A percentile compares a stretch with the other conserved stretches of the same genome.
These are phyloP conservation scores for Schizochytrium sp. DNA, from an alignment of 108 stramenopile species.

Conservation along the genomic window DNA sequence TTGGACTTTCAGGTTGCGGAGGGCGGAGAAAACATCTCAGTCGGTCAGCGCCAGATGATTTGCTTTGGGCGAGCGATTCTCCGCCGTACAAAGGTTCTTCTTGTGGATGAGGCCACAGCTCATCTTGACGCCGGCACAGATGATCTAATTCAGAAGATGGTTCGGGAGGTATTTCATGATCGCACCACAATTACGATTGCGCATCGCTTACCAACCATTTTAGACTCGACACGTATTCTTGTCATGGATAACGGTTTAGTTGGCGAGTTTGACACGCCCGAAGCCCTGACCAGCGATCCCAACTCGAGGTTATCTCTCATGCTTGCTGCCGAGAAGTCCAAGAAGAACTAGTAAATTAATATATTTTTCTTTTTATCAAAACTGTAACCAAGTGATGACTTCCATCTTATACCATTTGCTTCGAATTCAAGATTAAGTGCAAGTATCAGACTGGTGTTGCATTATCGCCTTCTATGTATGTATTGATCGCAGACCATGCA, in stretches of 20 bases:
- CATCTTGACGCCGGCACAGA: conserved; percentile 91
- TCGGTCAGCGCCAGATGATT: conserved; percentile 94
- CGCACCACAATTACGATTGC: conserved; percentile 90
- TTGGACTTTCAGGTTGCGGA: conserved; percentile 82
- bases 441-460: no score
- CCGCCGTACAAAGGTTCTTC: conserved; percentile 78
- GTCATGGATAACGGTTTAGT: conserved; percentile 90
- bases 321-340: conserved; percentile 16
- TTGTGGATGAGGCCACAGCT: conserved; percentile 94
- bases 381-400: no score
- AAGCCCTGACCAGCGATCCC: conserved; percentile 75
- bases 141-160: conserved; percentile 83
- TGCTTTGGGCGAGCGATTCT: conserved; percentile 96
- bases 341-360: neutral
- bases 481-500: no score
- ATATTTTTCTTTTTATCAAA: no score
- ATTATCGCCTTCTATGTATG: no score
- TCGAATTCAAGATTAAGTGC: no score
- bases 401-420: no score
- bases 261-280: conserved; percentile 71
- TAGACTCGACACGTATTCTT: conserved; percentile 89
- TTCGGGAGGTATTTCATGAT: conserved; percentile 79
- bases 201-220: conserved; percentile 94
- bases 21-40: conserved; percentile 88
- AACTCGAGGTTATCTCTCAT: conserved; percentile 60